A percentile compares a stretch with the other conserved stretches of the same genome.
Evolutionary conservation across 164 flowering plant species (phyloP).

Genomic region (Annona squamosa): DNA sequence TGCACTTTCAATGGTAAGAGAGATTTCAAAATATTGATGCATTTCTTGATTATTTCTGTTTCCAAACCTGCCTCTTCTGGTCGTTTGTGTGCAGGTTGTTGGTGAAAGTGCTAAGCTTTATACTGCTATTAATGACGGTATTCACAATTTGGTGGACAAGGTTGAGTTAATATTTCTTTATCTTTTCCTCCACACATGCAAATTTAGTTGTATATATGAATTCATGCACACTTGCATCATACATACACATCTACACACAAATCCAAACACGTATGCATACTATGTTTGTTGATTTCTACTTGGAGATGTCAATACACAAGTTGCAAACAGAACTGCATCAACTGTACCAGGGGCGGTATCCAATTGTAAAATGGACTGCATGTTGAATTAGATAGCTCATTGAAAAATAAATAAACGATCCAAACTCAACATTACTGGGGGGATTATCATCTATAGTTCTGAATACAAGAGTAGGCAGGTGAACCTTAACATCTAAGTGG

Average conservation of each 20-base stretch:
- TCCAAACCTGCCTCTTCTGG: not conserved
- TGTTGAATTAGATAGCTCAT: not conserved
- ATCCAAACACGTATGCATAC: not conserved
- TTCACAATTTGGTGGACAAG: slow-evolving; percentile 46
- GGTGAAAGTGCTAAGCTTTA: slow-evolving; percentile 37
- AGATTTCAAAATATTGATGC: not conserved
- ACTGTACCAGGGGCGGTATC: not conserved
- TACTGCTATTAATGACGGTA: slow-evolving; percentile 39
- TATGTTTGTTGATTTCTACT: not conserved
- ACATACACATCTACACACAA: no score
- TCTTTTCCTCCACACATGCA: not conserved
- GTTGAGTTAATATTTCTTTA: slow-evolving; percentile 11
- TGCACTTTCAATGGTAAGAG: slow-evolving; percentile 46
- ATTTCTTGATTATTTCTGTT: not conserved
- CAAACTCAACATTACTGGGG: not conserved
- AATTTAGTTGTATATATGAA: no score
- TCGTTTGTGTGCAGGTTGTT: slow-evolving; percentile 31
- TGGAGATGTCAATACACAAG: not conserved
- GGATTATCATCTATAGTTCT: not conserved
- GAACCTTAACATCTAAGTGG: no score
- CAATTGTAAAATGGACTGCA: not conserved
- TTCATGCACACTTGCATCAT: not conserved
- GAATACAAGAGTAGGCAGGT: no score
- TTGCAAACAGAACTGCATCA: not conserved
- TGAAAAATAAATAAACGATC: not conserved